A percentile compares a stretch with the other conserved stretches of the same genome.
Conservation (phyloP, 2,329 filamentous ascomycete genomes). For the Claviceps sp. region DNA sequence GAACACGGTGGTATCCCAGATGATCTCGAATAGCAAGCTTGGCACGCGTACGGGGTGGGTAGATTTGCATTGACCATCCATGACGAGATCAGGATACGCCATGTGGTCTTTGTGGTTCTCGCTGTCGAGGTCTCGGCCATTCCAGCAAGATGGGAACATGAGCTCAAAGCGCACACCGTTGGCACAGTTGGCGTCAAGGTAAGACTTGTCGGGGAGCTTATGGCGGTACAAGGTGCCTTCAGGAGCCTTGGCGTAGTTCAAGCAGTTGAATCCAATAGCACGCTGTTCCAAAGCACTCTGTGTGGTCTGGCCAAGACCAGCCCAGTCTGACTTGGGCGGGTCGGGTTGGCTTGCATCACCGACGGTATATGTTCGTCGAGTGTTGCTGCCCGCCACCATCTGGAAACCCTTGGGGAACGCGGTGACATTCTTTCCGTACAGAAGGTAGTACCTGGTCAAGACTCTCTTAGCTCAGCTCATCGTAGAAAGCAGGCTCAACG, state of each 20-base stretch:
- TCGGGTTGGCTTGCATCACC: constrained; percentile 53
- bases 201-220: constrained; percentile 65
- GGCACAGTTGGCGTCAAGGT: constrained; percentile 67
- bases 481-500: neutral
- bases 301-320: constrained; percentile 42
- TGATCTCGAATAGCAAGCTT: constrained; percentile 74
- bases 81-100: constrained; percentile 65
- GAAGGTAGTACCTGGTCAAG: constrained; percentile 63
- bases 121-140: constrained; percentile 46
- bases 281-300: constrained; percentile 64
- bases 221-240: constrained; percentile 74
- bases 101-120: constrained; percentile 51
- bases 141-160: constrained; percentile 86
- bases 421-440: constrained; percentile 49
- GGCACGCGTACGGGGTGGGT: constrained; percentile 55
- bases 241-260: constrained; percentile 57
- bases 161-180: constrained; percentile 73
- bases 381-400: constrained; percentile 67
- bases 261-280: constrained; percentile 86
- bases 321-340: constrained; percentile 58
- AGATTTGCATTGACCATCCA: constrained; percentile 61
- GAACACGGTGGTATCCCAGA: constrained; percentile 63
- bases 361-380: constrained; percentile 55
- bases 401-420: constrained; percentile 67
- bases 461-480: neutral